Evolutionary conservation across 495 filamentous ascomycete genomes (phyloP).

Genomic region (Penicillium macrosclerotiorum): DNA sequence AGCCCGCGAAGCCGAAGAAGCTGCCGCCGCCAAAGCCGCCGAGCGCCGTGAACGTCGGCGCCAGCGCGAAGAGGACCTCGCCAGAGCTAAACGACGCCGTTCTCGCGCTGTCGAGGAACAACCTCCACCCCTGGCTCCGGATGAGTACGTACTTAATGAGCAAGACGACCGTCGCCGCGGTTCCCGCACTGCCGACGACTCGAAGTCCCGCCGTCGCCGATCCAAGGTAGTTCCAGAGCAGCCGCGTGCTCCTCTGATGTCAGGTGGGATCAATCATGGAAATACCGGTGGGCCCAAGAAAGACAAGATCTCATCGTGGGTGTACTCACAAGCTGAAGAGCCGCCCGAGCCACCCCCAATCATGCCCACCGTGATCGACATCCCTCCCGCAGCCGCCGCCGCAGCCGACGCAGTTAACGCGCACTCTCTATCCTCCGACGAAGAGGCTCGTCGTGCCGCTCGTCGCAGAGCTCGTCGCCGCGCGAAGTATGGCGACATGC

Average conservation of each 20-base stretch:
- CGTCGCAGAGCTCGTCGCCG: slow-evolving; percentile 37
- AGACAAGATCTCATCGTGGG: slow-evolving; percentile 62
- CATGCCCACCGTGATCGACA: slow-evolving; percentile 53
- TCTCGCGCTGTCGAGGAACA: slow-evolving; percentile 38
- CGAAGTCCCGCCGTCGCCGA: slow-evolving; percentile 31
- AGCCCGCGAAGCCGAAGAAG: slow-evolving; percentile 43
- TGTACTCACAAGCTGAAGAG: slow-evolving; percentile 53
- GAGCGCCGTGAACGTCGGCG: slow-evolving; percentile 42
- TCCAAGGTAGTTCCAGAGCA: slow-evolving; percentile 24
- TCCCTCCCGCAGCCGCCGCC: slow-evolving; percentile 37
- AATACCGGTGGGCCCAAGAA: slow-evolving; percentile 20
- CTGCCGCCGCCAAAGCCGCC: slow-evolving; percentile 39
- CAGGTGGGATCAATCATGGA: slow-evolving; percentile 23
- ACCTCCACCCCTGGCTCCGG: slow-evolving; percentile 11
- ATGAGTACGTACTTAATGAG: slow-evolving; percentile 20
- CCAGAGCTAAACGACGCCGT: slow-evolving; percentile 32
- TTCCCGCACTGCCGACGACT: slow-evolving; percentile 28
- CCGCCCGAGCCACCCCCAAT: slow-evolving; percentile 59
- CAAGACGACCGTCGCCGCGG: slow-evolving; percentile 23
- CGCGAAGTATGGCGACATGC: slow-evolving; percentile 38
- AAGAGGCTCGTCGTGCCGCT: slow-evolving; percentile 38
- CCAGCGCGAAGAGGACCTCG: slow-evolving; percentile 37
- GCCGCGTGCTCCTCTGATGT: slow-evolving; percentile 22
- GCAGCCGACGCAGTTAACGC: slow-evolving; percentile 17
- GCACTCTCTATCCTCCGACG: slow-evolving; percentile 42